Evolutionary conservation across 202 grass and related monocot species (phyloP), one percentile per base, ranked within the genome.

Genomic region (Elaeis oleifera): DNA sequence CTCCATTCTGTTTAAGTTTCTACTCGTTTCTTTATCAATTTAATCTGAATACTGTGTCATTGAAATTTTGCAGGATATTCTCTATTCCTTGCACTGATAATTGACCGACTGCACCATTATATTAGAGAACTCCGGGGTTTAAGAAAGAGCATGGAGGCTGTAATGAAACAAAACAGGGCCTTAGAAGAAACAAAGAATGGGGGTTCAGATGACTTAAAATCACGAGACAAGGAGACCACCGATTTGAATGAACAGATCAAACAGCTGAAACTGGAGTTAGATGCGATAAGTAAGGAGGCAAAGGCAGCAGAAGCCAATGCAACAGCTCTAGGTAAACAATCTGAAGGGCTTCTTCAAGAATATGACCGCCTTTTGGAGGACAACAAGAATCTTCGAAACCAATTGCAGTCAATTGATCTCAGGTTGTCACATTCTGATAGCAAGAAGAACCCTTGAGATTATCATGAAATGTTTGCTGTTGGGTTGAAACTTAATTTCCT

Each of bases 121-220:
- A 5, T 20, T 4, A 62, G 29, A 62, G 59, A 62, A 26, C 32
- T 20, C 13, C 31, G 31, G 8, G 31, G 59, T 6, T 13, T 62
- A 44, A 62, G 59, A 62, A 62, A 62, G 59, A 62, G 16, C 59
- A 62, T 62, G 29, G 59, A 62, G 9, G 31, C 29, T 62, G 59
- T 62, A 21, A 36, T 62, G 17, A 62, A 48, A 19, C 59, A 62
- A 48, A 49, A 62, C 25, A 62, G 59, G 25, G 29, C 18, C 13
- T 62, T 49, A 44, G 59, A 62, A 62, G 59, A 62, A 14, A 32
- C 59, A 62, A 62, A 62, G 16, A 62, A 17, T 44, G 25, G 18
- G 29, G 7, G 31, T 26, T 62, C 17, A 6, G 28, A 15, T 62
- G 59, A 62, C 7, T 19, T 44, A 62, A 61, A 61, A 11, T 27